These are phyloP conservation scores for Inonotus hispidus DNA, from an alignment of 1,284 basidiomycete species.

Conservation along the genomic window DNA sequence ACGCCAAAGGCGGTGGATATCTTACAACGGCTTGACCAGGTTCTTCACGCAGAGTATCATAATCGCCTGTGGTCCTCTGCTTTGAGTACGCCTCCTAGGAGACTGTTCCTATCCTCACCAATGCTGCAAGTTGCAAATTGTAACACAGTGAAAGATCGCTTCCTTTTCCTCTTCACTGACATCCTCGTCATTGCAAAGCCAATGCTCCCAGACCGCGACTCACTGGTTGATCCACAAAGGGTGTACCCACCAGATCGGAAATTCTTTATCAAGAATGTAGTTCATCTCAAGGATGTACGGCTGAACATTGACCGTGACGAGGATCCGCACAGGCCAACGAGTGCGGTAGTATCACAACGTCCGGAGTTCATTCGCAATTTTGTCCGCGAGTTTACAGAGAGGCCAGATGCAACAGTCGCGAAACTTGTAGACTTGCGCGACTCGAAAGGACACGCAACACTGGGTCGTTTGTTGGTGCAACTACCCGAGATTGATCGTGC, in stretches of 20 bases:
- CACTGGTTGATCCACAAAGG: constrained; percentile 50
- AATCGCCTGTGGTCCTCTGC: constrained; percentile 57
- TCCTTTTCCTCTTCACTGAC: constrained; percentile 94
- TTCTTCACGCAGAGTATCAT: constrained; percentile 53
- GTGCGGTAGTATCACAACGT: constrained; percentile 39
- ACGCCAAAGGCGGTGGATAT: constrained; percentile 39
- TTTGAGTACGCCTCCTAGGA: constrained; percentile 82
- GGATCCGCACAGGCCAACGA: constrained; percentile 37
- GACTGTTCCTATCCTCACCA: constrained; percentile 77
- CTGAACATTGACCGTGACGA: constrained; percentile 64
- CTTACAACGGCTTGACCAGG: constrained; percentile 65
- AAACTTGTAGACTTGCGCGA: constrained; percentile 49
- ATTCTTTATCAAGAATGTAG: constrained; percentile 85
- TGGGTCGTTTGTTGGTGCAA: constrained; percentile 82
- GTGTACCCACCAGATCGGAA: constrained; percentile 72
- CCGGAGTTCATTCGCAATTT: constrained; percentile 62
- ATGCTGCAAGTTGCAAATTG: constrained; percentile 92
- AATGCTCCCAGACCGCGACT: constrained; percentile 56
- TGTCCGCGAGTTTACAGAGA: constrained; percentile 65
- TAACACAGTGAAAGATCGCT: constrained; percentile 93
- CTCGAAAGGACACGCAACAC: constrained; percentile 35
- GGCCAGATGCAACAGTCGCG: constrained; percentile 68
- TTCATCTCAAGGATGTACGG: constrained; percentile 68
- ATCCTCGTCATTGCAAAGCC: constrained; percentile 85
- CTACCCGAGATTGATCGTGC: constrained; percentile 76